Percentiles rank a stretch among this genome's conserved stretches.
Conservation (phyloP, 2,329 filamentous ascomycete species). For the Alternaria triticimaculans region DNA sequence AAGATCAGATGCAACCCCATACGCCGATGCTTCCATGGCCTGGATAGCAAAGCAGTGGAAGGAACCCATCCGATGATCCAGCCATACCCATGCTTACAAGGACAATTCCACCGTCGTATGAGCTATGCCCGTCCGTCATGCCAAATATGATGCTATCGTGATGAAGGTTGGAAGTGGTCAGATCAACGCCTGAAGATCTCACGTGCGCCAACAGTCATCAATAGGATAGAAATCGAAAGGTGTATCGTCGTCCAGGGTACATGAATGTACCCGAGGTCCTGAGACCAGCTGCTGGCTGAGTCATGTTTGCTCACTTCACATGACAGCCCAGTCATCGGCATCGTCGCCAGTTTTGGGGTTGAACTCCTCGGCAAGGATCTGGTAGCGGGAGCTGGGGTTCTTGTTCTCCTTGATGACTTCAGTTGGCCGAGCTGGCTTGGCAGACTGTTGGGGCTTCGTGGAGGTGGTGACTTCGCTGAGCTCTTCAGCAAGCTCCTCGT, state of each 20-base stretch:
- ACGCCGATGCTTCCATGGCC: constrained; percentile 17
- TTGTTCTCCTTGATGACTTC: constrained; percentile 37
- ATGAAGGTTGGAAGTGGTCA: background rate
- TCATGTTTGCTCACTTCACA: constrained; percentile 24
- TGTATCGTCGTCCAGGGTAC: background rate
- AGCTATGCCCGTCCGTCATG: background rate
- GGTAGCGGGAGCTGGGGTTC: constrained; percentile 39
- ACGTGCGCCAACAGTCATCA: background rate
- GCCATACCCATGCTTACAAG: background rate
- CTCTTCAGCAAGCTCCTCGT: constrained; percentile 54
- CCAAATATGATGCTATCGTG: background rate
- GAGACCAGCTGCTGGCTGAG: background rate
- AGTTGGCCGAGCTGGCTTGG: constrained; percentile 32
- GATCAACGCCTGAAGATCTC: constrained; percentile 5
- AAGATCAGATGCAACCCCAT: constrained; percentile 15
- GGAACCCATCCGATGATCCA: constrained; percentile 5
- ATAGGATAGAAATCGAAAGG: constrained; percentile 3
- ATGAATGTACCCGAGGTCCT: background rate
- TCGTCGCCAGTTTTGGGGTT: constrained; percentile 38
- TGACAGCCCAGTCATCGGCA: constrained; percentile 53
- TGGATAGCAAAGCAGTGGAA: constrained; percentile 9
- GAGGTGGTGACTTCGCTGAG: constrained; percentile 28
- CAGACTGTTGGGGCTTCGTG: constrained; percentile 22
- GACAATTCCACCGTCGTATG: constrained; percentile 4
- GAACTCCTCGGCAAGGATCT: constrained; percentile 37